A percentile compares a stretch with the other conserved stretches of the same genome.
Conservation (phyloP, 345 rosid genomes). For the Populus simonii region DNA sequence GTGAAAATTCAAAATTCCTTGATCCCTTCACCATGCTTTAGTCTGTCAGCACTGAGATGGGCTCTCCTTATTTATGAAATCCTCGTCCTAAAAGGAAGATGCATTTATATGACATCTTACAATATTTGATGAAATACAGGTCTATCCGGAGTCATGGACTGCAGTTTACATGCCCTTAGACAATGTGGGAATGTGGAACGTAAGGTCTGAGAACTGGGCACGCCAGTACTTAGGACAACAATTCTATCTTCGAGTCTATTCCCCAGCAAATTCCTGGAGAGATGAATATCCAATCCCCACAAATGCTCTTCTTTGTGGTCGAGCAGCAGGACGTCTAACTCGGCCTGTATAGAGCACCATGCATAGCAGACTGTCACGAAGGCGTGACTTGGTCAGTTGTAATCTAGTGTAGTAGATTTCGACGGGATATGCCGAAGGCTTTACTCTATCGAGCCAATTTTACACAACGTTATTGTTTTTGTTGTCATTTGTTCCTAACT, state of each 20-base stretch:
- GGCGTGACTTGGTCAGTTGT: slow-evolving; percentile 4
- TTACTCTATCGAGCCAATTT: slow-evolving; percentile 17
- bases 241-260: slow-evolving; percentile 56
- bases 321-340: slow-evolving; percentile 40
- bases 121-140: slow-evolving; percentile 33
- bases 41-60: neutral
- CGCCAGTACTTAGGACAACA: slow-evolving; percentile 70
- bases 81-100: neutral
- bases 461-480: neutral
- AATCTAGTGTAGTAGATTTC: neutral
- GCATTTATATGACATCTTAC: neutral
- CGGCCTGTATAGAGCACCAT: slow-evolving; percentile 14
- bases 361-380: slow-evolving; percentile 10
- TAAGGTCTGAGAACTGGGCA: slow-evolving; percentile 71
- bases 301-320: slow-evolving; percentile 59
- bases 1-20: neutral
- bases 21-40: neutral
- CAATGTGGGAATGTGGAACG: slow-evolving; percentile 78
- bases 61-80: neutral
- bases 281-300: slow-evolving; percentile 65
- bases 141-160: slow-evolving; percentile 71
- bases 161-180: slow-evolving; percentile 67
- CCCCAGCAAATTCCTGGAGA: slow-evolving; percentile 56
- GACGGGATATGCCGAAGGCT: neutral
- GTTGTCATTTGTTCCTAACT: neutral